A percentile compares a stretch with the other conserved stretches of the same genome.
These are phyloP conservation scores for Penicillium sp. DNA, from an alignment of 2,329 filamentous ascomycete genomes.

Conservation along the genomic window DNA sequence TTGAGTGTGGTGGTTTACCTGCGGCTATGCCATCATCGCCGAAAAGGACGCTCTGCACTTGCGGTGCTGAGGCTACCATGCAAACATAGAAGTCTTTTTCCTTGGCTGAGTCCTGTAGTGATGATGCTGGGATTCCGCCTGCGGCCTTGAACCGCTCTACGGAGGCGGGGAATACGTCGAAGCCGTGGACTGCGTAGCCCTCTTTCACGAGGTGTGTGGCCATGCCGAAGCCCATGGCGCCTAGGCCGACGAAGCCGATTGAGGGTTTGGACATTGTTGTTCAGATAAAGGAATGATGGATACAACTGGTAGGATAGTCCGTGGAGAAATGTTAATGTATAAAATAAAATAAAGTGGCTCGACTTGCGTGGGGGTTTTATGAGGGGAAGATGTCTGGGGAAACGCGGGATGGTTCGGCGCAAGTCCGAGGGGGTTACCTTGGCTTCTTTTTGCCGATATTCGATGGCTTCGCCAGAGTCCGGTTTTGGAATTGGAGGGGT, in stretches of 20 bases:
- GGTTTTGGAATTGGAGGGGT: neutral
- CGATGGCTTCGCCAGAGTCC: neutral
- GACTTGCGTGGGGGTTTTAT: slow-evolving; percentile 10
- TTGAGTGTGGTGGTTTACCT: slow-evolving; percentile 8
- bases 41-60: slow-evolving; percentile 65
- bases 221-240: slow-evolving; percentile 82
- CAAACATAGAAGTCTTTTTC: slow-evolving; percentile 62
- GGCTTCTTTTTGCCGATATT: neutral
- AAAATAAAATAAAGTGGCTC: neutral
- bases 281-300: neutral
- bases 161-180: slow-evolving; percentile 66
- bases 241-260: slow-evolving; percentile 70
- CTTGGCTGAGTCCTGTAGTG: slow-evolving; percentile 60
- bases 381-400: slow-evolving; percentile 16
- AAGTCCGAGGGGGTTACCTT: slow-evolving; percentile 14
- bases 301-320: neutral
- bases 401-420: slow-evolving; percentile 15
- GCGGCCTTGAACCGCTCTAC: slow-evolving; percentile 63
- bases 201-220: slow-evolving; percentile 67
- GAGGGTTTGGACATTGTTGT: slow-evolving; percentile 44
- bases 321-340: neutral
- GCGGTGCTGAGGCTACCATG: slow-evolving; percentile 72
- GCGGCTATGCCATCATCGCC: slow-evolving; percentile 51
- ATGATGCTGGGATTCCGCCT: slow-evolving; percentile 59
- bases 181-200: slow-evolving; percentile 67